Percentiles rank a stretch among this genome's conserved stretches.
These are phyloP conservation scores for Coemansia furcata DNA, from an alignment of 192 early-diverging fungal species.

Conservation along the genomic window DNA sequence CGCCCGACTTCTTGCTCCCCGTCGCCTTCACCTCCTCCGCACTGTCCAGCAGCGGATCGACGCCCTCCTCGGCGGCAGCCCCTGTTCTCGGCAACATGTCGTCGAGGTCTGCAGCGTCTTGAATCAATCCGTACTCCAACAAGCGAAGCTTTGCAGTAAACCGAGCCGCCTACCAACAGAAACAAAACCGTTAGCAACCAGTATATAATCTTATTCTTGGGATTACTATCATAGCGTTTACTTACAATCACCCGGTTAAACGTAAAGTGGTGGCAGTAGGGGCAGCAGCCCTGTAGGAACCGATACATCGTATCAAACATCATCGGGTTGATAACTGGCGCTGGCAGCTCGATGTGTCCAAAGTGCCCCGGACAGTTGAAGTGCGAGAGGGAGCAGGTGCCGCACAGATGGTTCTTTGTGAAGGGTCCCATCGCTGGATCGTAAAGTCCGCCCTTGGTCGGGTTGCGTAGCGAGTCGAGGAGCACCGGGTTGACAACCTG, in stretches of 20 bases:
- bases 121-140: slow-evolving; percentile 81
- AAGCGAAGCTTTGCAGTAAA: slow-evolving; percentile 78
- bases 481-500: slow-evolving; percentile 84
- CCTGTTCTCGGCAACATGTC: slow-evolving; percentile 51
- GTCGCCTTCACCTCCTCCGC: slow-evolving; percentile 1
- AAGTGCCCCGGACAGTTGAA: slow-evolving; percentile 93
- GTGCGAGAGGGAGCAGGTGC: slow-evolving; percentile 79
- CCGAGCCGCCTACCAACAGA: slow-evolving; percentile 41
- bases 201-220: not conserved
- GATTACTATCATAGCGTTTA: not conserved
- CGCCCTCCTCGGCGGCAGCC: slow-evolving; percentile 53
- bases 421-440: slow-evolving; percentile 94
- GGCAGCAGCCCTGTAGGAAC: slow-evolving; percentile 80
- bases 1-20: slow-evolving; percentile 14
- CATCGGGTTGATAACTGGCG: slow-evolving; percentile 89
- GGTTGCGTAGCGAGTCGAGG: slow-evolving; percentile 88
- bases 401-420: slow-evolving; percentile 75
- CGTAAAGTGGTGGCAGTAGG: slow-evolving; percentile 86
- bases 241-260: slow-evolving; percentile 47
- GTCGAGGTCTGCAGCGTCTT: slow-evolving; percentile 83
- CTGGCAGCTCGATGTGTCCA: slow-evolving; percentile 91
- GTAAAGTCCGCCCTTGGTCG: slow-evolving; percentile 88
- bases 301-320: slow-evolving; percentile 91
- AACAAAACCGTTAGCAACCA: not conserved
- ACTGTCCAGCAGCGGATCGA: slow-evolving; percentile 5